Evolutionary conservation across 2,329 filamentous ascomycete species (phyloP).

Genomic region (Aspergillus spinulosporus): DNA sequence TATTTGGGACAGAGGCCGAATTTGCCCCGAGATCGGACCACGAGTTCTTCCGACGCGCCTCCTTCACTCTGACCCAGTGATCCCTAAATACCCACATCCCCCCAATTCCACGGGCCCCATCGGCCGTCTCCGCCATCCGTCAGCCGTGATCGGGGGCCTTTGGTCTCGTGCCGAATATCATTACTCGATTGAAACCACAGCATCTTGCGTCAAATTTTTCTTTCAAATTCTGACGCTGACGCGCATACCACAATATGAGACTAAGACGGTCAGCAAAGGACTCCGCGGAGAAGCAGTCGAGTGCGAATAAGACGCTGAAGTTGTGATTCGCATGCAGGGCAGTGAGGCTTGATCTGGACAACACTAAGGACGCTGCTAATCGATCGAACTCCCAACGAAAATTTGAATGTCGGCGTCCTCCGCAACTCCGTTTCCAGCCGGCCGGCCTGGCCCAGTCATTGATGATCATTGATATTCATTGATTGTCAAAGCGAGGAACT

Average conservation of each 20-base stretch:
- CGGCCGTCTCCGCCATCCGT: conserved; percentile 30
- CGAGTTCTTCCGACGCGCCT: background rate
- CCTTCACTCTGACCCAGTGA: conserved; percentile 3
- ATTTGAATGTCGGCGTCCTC: background rate
- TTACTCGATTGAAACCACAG: conserved; percentile 12
- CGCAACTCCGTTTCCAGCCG: background rate
- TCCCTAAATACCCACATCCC: conserved; percentile 7
- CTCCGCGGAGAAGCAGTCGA: background rate
- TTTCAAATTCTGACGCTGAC: background rate
- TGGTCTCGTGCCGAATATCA: background rate
- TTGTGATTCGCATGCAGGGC: background rate
- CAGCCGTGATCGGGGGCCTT: conserved; percentile 21
- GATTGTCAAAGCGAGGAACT: background rate
- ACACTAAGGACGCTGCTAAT: background rate
- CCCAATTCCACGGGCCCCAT: conserved; percentile 10
- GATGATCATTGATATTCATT: too few relatives aligned
- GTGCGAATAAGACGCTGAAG: background rate
- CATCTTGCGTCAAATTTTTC: background rate
- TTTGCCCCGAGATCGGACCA: conserved; percentile 5
- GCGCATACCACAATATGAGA: background rate
- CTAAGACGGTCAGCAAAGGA: background rate
- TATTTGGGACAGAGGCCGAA: conserved; percentile 16
- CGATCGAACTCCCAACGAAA: background rate
- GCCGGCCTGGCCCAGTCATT: background rate
- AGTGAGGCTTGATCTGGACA: background rate